Percentiles rank a stretch among this genome's conserved stretches.
These are phyloP conservation scores for Cystobasidiaceae sp. DNA, from an alignment of 1,284 basidiomycete species.

Conservation along the genomic window DNA sequence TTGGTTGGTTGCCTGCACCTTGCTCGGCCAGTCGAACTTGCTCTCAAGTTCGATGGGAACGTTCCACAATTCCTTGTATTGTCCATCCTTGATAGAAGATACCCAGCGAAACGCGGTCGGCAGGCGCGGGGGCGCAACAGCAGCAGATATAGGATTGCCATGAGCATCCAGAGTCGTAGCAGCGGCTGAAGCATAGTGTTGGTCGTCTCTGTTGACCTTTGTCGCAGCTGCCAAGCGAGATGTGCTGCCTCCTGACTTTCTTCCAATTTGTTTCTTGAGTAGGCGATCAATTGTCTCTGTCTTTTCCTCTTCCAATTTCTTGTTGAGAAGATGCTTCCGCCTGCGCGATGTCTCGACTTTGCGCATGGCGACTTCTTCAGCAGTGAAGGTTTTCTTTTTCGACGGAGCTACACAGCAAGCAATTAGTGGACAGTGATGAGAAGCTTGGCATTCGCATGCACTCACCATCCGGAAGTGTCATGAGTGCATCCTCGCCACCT, in stretches of 20 bases:
- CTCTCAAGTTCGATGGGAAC: slow-evolving; percentile 5
- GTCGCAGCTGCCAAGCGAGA: slow-evolving; percentile 25
- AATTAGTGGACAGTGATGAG: neutral
- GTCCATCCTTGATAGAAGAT: slow-evolving; percentile 16
- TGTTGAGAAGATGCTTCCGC: slow-evolving; percentile 30
- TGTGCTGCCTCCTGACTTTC: slow-evolving; percentile 7
- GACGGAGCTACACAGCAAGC: slow-evolving; percentile 18
- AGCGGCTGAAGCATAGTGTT: neutral
- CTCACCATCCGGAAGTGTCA: slow-evolving; percentile 23
- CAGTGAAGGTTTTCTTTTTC: slow-evolving; percentile 28
- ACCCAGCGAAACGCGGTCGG: slow-evolving; percentile 26
- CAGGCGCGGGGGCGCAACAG: neutral
- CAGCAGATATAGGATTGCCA: neutral
- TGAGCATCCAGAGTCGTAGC: neutral
- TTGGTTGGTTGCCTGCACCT: slow-evolving; percentile 6
- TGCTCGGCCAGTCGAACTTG: slow-evolving; percentile 13
- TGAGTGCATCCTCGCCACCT: slow-evolving; percentile 19
- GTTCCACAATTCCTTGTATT: slow-evolving; percentile 23
- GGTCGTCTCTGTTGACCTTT: slow-evolving; percentile 9
- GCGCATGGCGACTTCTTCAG: slow-evolving; percentile 30
- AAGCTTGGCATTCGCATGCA: neutral
- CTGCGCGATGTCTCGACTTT: slow-evolving; percentile 30
- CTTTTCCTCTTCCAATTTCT: slow-evolving; percentile 30
- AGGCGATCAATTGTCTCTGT: slow-evolving; percentile 26
- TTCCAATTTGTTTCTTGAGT: slow-evolving; percentile 25